These are phyloP conservation scores for Scenedesmus sp. DNA, from an alignment of 163 green algal genomes.

Conservation along the genomic window DNA sequence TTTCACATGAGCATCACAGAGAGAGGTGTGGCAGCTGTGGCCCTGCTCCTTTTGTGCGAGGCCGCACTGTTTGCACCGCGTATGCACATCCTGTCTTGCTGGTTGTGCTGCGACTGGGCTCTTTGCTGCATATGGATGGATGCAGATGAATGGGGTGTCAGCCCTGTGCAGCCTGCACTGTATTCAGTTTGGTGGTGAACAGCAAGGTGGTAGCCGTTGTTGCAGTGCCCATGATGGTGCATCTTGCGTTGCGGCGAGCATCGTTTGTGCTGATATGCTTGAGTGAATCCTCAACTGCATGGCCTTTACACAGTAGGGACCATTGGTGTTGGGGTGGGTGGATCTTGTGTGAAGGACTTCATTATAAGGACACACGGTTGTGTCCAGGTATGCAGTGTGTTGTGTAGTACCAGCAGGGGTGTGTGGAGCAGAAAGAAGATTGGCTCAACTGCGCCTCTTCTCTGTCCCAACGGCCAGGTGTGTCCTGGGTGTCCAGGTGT, in stretches of 20 bases:
- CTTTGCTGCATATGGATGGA: background rate
- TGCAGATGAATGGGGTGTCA: background rate
- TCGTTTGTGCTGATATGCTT: background rate
- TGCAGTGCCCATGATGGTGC: conserved; percentile 8
- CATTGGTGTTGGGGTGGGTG: background rate
- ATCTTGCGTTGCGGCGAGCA: background rate
- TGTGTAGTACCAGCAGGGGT: conserved; percentile 1
- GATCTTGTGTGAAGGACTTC: background rate
- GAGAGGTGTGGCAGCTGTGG: background rate
- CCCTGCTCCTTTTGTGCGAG: background rate
- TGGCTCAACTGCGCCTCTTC: background rate
- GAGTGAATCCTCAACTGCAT: background rate
- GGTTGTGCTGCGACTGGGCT: background rate
- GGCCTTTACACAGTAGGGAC: background rate
- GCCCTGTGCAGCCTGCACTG: background rate
- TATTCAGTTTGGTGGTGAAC: background rate
- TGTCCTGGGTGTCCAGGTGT: background rate
- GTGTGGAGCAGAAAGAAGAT: conserved; percentile 5
- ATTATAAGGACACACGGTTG: background rate
- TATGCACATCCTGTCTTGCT: background rate
- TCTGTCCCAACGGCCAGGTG: background rate
- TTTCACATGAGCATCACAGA: background rate
- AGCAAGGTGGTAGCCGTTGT: background rate
- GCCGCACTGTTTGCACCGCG: background rate
- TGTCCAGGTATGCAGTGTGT: background rate